These are phyloP conservation scores for Noccaea bulbosa DNA, from an alignment of 345 rosid genomes.

Conservation along the genomic window DNA sequence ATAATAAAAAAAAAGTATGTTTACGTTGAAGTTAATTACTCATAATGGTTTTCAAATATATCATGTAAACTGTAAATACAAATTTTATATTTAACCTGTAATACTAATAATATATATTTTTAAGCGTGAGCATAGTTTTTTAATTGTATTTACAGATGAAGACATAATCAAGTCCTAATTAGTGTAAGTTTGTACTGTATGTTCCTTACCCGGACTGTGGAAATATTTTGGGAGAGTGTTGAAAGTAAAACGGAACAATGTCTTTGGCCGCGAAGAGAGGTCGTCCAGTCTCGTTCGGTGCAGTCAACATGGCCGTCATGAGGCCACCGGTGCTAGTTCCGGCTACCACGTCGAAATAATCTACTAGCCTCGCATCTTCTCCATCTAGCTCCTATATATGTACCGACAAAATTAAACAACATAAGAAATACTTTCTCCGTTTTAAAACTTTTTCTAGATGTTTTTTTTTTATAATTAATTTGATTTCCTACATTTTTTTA, in stretches of 20 bases:
- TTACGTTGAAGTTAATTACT: neutral
- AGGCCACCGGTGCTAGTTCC: slow-evolving; percentile 86
- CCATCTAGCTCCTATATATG: slow-evolving; percentile 59
- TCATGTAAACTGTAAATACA: neutral
- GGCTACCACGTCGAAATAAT: slow-evolving; percentile 73
- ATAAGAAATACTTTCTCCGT: too few species aligned
- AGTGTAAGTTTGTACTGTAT: too few species aligned
- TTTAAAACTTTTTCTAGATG: too few species aligned
- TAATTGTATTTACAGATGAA: too few species aligned
- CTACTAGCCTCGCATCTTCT: slow-evolving; percentile 60
- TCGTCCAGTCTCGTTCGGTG: slow-evolving; percentile 54
- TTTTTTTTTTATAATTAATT: too few species aligned
- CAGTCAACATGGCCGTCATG: slow-evolving; percentile 63
- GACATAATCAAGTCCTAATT: too few species aligned
- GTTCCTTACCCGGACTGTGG: slow-evolving; percentile 55
- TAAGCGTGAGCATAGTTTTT: too few species aligned
- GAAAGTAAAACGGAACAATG: slow-evolving; percentile 62
- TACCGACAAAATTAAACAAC: too few species aligned
- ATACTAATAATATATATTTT: too few species aligned
- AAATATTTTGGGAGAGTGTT: slow-evolving; percentile 64
- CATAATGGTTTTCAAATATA: neutral
- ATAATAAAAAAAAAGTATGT: too few species aligned
- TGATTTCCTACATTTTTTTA: too few species aligned
- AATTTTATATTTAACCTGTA: too few species aligned
- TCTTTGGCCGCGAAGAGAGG: slow-evolving; percentile 59